phyloP scores from a whole-genome alignment of 768 basidiomycete species.

The Rhodotorula babjevae region DNA sequence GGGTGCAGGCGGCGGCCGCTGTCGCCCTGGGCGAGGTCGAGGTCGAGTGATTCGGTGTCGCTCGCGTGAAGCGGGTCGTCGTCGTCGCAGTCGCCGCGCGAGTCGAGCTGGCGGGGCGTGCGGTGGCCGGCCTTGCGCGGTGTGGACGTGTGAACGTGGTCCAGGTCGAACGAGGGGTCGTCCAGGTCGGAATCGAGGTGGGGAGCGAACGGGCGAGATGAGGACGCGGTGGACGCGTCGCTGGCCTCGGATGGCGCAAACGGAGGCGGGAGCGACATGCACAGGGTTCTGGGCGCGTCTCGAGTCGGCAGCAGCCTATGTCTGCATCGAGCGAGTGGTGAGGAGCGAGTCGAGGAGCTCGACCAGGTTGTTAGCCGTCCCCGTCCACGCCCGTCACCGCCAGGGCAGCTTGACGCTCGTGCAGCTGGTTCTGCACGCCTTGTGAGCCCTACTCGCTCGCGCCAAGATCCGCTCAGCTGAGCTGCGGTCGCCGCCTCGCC shows the following conservation, averaged over 20 bases:
- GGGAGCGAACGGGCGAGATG: background rate
- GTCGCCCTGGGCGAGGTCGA: slow-evolving; percentile 1
- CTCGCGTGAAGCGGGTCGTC: slow-evolving; percentile 21
- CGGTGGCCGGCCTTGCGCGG: slow-evolving; percentile 3
- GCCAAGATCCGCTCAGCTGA: too few relatives aligned
- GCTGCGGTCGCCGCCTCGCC: too few relatives aligned
- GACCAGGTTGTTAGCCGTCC: background rate
- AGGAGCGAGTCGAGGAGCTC: background rate
- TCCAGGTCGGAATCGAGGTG: background rate
- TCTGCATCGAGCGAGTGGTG: background rate
- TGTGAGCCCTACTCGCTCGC: too few relatives aligned
- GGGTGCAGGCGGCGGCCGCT: background rate
- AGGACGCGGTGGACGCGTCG: background rate
- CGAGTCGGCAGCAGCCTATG: background rate
- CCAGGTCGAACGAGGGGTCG: slow-evolving; percentile 13
- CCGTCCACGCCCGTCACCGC: too few relatives aligned
- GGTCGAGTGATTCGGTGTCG: slow-evolving; percentile 28
- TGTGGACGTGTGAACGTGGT: slow-evolving; percentile 14
- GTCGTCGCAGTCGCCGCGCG: background rate
- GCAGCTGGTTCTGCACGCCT: background rate
- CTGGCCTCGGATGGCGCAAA: background rate
- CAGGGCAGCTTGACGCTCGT: too few relatives aligned
- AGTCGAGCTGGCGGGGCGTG: background rate
- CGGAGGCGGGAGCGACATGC: background rate
- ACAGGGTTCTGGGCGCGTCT: background rate